A percentile compares a stretch with the other conserved stretches of the same genome.
Evolutionary conservation across 495 filamentous ascomycete species (phyloP).

Genomic region (Tuber indicum): DNA sequence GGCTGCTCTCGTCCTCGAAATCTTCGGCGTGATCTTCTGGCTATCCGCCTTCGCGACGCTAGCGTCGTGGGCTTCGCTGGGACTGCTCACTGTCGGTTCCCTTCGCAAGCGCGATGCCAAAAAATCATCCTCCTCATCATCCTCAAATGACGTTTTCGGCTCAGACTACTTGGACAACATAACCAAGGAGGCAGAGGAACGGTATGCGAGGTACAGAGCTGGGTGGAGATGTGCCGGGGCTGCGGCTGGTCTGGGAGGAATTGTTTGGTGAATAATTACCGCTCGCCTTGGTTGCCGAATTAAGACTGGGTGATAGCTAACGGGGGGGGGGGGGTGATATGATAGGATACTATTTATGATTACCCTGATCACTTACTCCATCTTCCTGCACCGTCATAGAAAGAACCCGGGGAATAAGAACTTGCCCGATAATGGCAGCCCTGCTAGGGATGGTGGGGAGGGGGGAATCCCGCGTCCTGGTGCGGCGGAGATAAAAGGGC

Average conservation of each 20-base stretch:
- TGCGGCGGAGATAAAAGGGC: neutral
- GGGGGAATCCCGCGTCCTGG: neutral
- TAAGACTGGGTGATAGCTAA: neutral
- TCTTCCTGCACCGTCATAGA: constrained; percentile 18
- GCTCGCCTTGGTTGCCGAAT: neutral
- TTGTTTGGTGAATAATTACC: constrained; percentile 13
- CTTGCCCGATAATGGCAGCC: constrained; percentile 16
- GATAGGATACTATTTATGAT: constrained; percentile 16
- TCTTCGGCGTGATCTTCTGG: constrained; percentile 21
- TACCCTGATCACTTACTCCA: constrained; percentile 16
- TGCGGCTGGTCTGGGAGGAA: constrained; percentile 14
- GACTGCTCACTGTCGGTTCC: neutral
- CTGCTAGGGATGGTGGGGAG: neutral
- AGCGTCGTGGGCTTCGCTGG: constrained; percentile 13
- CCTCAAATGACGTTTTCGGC: neutral
- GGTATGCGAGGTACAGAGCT: neutral
- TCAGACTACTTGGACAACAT: neutral
- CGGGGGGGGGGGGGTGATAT: neutral
- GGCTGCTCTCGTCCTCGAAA: constrained; percentile 21
- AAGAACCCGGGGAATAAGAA: constrained; percentile 14
- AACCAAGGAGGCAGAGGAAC: neutral
- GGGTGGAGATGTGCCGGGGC: constrained; percentile 18
- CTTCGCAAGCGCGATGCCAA: neutral
- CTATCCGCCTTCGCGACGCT: constrained; percentile 16
- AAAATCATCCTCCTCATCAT: neutral